Conservation (phyloP, 148 eudicot genomes). For the Rhododendron williamsianum region DNA sequence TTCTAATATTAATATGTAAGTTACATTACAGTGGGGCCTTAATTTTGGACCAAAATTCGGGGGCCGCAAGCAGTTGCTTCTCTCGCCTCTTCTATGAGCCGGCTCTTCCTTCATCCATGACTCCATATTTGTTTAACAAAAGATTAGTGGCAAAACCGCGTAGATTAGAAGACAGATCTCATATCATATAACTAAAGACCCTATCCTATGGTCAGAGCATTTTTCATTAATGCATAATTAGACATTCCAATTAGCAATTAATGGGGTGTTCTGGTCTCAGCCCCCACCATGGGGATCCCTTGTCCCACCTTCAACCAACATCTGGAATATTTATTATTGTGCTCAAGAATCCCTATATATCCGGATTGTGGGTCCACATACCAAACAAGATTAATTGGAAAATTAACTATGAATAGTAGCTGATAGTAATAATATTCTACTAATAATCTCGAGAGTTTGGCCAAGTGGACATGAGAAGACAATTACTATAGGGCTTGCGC, state of each 20-base stretch:
- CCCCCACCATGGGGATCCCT: constrained; percentile 25
- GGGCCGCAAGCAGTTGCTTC: rapidly evolving
- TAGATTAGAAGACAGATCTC: not conserved
- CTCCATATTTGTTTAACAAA: not conserved
- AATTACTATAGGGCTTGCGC: no score
- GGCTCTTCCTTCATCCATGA: not conserved
- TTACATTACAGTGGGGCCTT: no score
- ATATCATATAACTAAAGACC: not conserved
- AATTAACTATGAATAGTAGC: no score
- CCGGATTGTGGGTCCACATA: constrained; percentile 25
- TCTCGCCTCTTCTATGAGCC: no score
- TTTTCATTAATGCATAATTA: not conserved
- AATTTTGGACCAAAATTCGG: no score
- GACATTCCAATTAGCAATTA: not conserved
- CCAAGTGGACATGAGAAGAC: no score
- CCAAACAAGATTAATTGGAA: not conserved
- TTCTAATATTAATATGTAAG: no score
- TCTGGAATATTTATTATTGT: constrained; percentile 32
- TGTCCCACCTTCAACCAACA: constrained; percentile 50
- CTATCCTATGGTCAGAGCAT: not conserved
- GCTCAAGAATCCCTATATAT: constrained; percentile 34
- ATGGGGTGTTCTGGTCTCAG: constrained; percentile 14
- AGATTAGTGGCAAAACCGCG: constrained; percentile 5
- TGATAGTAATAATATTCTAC: no score
- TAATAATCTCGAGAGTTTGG: not conserved